phyloP scores from a whole-genome alignment of 1,139 yeast genomes.

The Protomyces gravidus region DNA sequence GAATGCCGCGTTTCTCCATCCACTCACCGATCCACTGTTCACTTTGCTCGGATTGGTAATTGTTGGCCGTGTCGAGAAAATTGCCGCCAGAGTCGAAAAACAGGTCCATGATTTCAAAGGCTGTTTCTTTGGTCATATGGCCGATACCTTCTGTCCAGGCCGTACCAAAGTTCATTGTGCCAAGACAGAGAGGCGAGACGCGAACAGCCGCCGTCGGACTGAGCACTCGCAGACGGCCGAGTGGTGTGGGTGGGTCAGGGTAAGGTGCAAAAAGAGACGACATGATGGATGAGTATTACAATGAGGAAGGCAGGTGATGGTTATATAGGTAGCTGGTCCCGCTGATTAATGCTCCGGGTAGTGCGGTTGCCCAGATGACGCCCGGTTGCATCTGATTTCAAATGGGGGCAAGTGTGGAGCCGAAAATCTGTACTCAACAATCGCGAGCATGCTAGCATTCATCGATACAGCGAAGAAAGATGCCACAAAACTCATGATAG shows the following conservation, averaged over 20 bases:
- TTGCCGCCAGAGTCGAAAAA: conserved; percentile 37
- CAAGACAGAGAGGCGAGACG: conserved; percentile 37
- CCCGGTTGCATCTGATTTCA: no score
- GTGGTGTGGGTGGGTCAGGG: conserved; percentile 33
- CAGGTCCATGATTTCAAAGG: conserved; percentile 36
- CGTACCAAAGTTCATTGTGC: conserved; percentile 38
- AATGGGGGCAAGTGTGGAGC: no score
- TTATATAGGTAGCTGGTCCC: no score
- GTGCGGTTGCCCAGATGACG: no score
- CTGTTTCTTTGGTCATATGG: conserved; percentile 33
- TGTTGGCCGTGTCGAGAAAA: conserved; percentile 38
- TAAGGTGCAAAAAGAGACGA: conserved; percentile 29
- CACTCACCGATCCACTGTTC: conserved; percentile 35
- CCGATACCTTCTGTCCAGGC: conserved; percentile 36
- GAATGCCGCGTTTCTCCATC: conserved; percentile 33
- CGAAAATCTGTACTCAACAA: no score
- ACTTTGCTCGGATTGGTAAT: conserved; percentile 35
- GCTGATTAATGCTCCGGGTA: no score
- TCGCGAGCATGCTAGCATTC: no score
- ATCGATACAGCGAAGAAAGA: no score
- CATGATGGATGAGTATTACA: no score
- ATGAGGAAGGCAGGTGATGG: no score
- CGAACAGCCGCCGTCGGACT: conserved; percentile 37
- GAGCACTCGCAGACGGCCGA: conserved; percentile 33
- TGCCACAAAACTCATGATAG: no score